These are phyloP conservation scores for Diplogelasinospora grovesii DNA, from an alignment of 495 filamentous ascomycete species.

Conservation along the genomic window DNA sequence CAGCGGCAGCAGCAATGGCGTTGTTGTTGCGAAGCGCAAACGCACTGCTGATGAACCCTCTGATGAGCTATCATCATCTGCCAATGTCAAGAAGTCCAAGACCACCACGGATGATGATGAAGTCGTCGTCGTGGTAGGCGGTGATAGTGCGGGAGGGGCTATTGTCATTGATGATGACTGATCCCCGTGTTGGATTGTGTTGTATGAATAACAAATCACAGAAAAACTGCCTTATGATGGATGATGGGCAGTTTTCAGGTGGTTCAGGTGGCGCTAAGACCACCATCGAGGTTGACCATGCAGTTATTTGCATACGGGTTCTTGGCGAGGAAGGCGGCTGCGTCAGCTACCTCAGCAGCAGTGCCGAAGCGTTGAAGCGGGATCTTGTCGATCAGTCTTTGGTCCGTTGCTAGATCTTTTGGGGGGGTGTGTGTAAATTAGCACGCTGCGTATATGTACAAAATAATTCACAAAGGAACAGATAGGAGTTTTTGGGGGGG, in stretches of 20 bases:
- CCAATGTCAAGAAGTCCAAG: constrained; percentile 45
- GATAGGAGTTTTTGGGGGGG: constrained; percentile 11
- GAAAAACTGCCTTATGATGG: background rate
- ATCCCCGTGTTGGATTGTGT: background rate
- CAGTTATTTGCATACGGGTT: constrained; percentile 81
- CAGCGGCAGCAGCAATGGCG: no score
- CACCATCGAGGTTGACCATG: constrained; percentile 80
- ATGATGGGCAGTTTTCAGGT: constrained; percentile 3
- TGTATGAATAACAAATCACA: no score
- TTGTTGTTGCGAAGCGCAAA: constrained; percentile 29
- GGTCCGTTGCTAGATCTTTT: constrained; percentile 1
- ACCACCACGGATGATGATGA: constrained; percentile 26
- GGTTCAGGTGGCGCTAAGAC: constrained; percentile 59
- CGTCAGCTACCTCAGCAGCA: constrained; percentile 68
- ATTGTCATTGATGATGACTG: constrained; percentile 67
- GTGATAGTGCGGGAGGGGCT: constrained; percentile 53
- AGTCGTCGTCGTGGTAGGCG: constrained; percentile 46
- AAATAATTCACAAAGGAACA: constrained; percentile 2
- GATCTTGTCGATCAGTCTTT: constrained; percentile 39
- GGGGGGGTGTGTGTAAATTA: no score
- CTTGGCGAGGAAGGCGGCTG: constrained; percentile 67
- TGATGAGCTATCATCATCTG: constrained; percentile 9
- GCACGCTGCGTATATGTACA: no score
- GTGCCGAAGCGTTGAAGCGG: constrained; percentile 66
- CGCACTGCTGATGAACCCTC: constrained; percentile 25